Evolutionary conservation across 23 red algal species (phyloP).

Genomic region (Agarophyton chilense): DNA sequence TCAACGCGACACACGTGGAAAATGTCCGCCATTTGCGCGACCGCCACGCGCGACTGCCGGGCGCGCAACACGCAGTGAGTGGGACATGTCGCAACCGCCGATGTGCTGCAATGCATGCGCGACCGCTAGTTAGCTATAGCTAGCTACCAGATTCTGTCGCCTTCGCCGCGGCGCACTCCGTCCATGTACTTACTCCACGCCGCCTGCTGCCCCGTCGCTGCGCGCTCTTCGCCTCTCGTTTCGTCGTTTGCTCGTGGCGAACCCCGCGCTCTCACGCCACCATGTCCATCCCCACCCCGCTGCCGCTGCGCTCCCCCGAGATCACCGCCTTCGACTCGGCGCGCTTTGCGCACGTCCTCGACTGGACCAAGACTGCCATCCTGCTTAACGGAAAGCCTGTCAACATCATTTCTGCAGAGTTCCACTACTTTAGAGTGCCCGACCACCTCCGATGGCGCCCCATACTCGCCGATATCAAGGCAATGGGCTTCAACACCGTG

Average conservation of each 20-base stretch:
- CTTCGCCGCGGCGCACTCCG: too few species aligned
- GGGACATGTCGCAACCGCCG: too few species aligned
- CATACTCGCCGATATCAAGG: conserved; percentile 55
- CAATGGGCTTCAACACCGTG: conserved; percentile 81
- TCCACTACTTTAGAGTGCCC: conserved; percentile 90
- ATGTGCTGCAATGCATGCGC: too few species aligned
- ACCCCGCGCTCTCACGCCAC: not conserved
- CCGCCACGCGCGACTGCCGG: too few species aligned
- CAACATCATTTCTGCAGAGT: conserved; percentile 80
- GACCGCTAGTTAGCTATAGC: too few species aligned
- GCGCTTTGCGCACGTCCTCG: conserved; percentile 24
- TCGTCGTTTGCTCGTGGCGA: not conserved
- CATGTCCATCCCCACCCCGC: conserved; percentile 42
- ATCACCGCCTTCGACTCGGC: conserved; percentile 62
- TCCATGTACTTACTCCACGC: too few species aligned
- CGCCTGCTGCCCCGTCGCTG: not conserved
- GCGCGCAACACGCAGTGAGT: too few species aligned
- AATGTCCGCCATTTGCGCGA: too few species aligned
- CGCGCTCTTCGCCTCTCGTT: not conserved
- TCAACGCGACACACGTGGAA: too few species aligned
- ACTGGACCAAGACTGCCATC: conserved; percentile 59
- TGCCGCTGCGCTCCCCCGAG: conserved; percentile 52
- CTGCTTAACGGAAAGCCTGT: conserved; percentile 72
- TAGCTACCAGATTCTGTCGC: too few species aligned
- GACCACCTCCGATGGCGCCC: conserved; percentile 73